Evolutionary conservation across 2,329 filamentous ascomycete genomes (phyloP).

Genomic region (Tolypocladium album): DNA sequence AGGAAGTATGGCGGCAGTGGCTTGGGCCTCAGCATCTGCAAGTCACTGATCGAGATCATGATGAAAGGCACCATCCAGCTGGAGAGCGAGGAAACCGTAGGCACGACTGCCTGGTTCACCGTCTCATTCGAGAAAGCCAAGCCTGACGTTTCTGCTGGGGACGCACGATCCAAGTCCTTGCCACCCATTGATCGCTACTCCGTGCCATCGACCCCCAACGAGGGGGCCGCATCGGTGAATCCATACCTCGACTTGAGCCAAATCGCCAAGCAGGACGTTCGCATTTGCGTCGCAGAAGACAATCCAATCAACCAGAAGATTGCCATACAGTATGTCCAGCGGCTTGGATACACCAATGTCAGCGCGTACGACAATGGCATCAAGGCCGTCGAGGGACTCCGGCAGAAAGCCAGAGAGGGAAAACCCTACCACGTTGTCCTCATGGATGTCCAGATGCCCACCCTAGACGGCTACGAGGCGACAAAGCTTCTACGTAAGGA

Average conservation of each 20-base stretch:
- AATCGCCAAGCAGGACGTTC: slow-evolving; percentile 66
- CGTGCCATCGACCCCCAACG: slow-evolving; percentile 17
- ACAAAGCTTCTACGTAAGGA: slow-evolving; percentile 76
- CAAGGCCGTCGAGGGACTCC: slow-evolving; percentile 79
- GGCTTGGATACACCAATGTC: slow-evolving; percentile 70
- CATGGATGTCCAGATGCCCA: slow-evolving; percentile 96
- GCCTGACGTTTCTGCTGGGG: slow-evolving; percentile 45
- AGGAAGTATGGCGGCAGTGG: slow-evolving; percentile 88
- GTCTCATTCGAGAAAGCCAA: slow-evolving; percentile 78
- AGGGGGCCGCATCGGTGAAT: slow-evolving; percentile 27
- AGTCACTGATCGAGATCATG: slow-evolving; percentile 84
- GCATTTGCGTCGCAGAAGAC: slow-evolving; percentile 90
- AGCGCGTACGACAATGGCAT: slow-evolving; percentile 85
- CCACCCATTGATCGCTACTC: slow-evolving; percentile 24
- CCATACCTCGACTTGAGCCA: slow-evolving; percentile 56
- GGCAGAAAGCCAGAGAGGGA: slow-evolving; percentile 57
- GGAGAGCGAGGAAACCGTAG: slow-evolving; percentile 61
- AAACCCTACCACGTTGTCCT: slow-evolving; percentile 80
- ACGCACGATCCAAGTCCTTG: slow-evolving; percentile 30
- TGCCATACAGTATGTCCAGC: slow-evolving; percentile 79
- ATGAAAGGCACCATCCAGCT: slow-evolving; percentile 80
- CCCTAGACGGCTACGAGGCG: slow-evolving; percentile 85
- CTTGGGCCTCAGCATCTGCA: slow-evolving; percentile 86
- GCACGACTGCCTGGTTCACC: slow-evolving; percentile 68
- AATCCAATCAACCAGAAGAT: slow-evolving; percentile 93